Conservation (phyloP, 495 filamentous ascomycete species). For the Penicillium fimorum region DNA sequence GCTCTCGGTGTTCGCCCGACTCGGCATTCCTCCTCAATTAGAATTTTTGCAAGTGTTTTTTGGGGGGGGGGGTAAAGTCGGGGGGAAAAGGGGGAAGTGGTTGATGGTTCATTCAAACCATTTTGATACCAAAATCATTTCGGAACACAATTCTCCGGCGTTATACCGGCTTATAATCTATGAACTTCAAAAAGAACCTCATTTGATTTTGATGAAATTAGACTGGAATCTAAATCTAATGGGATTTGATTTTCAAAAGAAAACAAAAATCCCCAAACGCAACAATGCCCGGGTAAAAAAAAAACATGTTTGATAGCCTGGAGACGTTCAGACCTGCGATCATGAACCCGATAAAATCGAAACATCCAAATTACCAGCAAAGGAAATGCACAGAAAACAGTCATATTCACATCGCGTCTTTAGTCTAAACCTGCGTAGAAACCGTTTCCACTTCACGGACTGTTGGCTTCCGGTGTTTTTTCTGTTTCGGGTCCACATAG, state of each 20-base stretch:
- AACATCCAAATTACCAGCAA: background rate
- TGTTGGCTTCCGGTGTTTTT: background rate
- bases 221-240: background rate
- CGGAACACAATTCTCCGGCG: conserved; percentile 3
- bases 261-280: background rate
- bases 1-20: conserved; percentile 11
- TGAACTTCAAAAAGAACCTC: background rate
- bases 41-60: background rate
- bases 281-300: background rate
- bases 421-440: background rate
- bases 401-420: background rate
- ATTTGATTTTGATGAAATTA: background rate
- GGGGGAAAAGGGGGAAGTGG: background rate
- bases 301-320: background rate
- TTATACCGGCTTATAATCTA: background rate
- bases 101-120: background rate
- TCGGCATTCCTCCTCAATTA: conserved; percentile 9
- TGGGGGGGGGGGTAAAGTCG: background rate
- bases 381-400: background rate
- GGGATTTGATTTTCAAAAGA: background rate
- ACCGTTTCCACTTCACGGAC: background rate
- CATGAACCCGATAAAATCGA: background rate
- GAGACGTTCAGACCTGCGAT: no score
- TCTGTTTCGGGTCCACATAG: conserved; percentile 26
- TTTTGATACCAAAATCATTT: background rate